A percentile compares a stretch with the other conserved stretches of the same genome.
phyloP scores from a whole-genome alignment of 345 rosid species.

The Lepidium aucheri region DNA sequence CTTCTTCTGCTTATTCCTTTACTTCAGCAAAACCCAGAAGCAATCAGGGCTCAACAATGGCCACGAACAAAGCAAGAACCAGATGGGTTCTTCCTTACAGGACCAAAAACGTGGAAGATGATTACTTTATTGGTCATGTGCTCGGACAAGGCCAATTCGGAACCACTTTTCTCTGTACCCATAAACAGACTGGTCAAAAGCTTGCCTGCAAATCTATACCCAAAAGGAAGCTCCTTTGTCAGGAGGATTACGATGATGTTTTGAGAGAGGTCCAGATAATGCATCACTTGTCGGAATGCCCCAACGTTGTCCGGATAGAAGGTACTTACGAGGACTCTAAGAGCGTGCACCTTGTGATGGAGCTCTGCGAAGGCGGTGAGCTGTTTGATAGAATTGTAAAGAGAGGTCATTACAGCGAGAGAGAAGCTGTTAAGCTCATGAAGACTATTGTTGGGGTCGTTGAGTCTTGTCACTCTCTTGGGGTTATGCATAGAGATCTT shows the following conservation, averaged over 20 bases:
- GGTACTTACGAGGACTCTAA: conserved; percentile 44
- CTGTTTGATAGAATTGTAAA: conserved; percentile 63
- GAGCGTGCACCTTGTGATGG: conserved; percentile 72
- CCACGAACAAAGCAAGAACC: conserved; percentile 21
- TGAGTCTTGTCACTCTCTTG: conserved; percentile 71
- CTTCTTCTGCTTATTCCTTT: conserved; percentile 15
- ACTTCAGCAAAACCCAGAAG: not conserved
- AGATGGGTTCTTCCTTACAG: conserved; percentile 28
- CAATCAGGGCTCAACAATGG: conserved; percentile 3
- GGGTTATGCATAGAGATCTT: conserved; percentile 71
- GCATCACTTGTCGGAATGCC: conserved; percentile 70
- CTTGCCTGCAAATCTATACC: conserved; percentile 84
- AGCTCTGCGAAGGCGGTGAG: conserved; percentile 73
- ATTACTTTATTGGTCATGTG: conserved; percentile 39
- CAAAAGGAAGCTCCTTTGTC: conserved; percentile 60
- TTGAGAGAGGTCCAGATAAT: conserved; percentile 85
- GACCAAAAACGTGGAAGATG: conserved; percentile 30
- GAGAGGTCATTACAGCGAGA: conserved; percentile 69
- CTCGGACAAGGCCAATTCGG: conserved; percentile 84
- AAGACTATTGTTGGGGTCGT: conserved; percentile 76
- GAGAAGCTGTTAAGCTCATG: conserved; percentile 64
- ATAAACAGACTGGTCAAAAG: conserved; percentile 32
- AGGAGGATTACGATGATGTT: conserved; percentile 70
- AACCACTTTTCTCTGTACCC: conserved; percentile 59
- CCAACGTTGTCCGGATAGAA: conserved; percentile 53